Evolutionary conservation across 192 early-diverging fungal species (phyloP).

Genomic region (Spinellus fusiger): DNA sequence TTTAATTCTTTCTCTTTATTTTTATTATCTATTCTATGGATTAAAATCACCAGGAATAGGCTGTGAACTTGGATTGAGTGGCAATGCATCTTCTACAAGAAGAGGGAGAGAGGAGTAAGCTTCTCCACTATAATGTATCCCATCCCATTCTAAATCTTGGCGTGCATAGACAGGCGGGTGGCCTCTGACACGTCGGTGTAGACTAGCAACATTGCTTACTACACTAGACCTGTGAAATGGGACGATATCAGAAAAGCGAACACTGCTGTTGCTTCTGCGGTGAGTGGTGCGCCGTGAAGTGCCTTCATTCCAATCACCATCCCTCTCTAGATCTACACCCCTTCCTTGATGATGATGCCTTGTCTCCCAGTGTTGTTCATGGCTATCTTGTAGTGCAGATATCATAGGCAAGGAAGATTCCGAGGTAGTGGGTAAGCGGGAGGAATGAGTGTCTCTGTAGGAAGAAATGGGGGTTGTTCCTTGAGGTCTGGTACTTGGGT

Average conservation of each 20-base stretch:
- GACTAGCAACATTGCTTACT: slow-evolving; percentile 20
- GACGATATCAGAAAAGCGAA: slow-evolving; percentile 11
- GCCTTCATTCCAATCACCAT: slow-evolving; percentile 14
- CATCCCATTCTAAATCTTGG: slow-evolving; percentile 34
- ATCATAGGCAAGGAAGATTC: no score
- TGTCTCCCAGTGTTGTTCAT: no score
- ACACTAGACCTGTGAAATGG: slow-evolving; percentile 3
- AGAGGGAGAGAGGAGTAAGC: neutral
- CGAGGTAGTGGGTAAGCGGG: no score
- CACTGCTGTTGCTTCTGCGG: slow-evolving; percentile 10
- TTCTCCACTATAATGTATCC: slow-evolving; percentile 3
- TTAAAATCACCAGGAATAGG: neutral
- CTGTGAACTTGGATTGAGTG: neutral
- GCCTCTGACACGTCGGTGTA: slow-evolving; percentile 29
- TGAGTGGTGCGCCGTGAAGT: neutral
- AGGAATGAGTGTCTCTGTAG: no score
- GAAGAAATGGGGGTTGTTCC: no score
- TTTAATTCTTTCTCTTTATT: no score
- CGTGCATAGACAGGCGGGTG: slow-evolving; percentile 13
- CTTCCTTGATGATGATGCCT: neutral
- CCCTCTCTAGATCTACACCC: slow-evolving; percentile 11
- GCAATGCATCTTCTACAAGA: neutral
- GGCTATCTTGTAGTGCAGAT: no score
- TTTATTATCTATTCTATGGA: no score
- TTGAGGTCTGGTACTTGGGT: no score